Base-by-base conservation (phyloP, 768 basidiomycete genomes). In the Suillus clintonianus region DNA sequence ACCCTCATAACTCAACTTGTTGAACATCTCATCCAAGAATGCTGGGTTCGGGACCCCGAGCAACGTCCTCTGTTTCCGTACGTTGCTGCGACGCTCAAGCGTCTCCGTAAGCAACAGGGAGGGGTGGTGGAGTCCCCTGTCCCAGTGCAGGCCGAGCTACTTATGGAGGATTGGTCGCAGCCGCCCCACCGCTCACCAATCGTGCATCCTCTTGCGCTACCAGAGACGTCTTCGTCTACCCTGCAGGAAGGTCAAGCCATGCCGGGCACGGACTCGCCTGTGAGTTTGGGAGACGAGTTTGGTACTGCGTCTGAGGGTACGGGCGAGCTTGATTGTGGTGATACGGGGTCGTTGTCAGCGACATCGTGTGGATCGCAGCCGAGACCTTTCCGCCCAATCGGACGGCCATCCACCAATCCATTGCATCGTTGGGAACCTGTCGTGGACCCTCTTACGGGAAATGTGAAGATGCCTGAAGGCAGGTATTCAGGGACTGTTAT, bases 11-110 rank as follows among this genome's bases (percentile, higher is more conserved):
- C 73, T 54, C 73, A 73, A 3, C 68, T 78, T 2, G 71, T 71
- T 1, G 73, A 81, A 47, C 77, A 78, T 68, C 76, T 90, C 54
- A 75, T 93, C 27, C 74, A 76, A 13, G 47, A 69, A 4, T 89
- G 87, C 66, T 93, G 91, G 90, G 74, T 80, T 51, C 77, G 75
- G 2, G 79, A 85, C 58, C 85, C 89, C 1, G 67, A 70, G 8
- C 63, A 68, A n/a, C 82, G 91, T 0, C 85, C 86, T 4, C 64
- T 79, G 0, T 92, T 92, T 68, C 71, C 78, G 19, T 68, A 76
- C 32, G 77, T 90, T 32, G 82, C 83, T 2, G 65, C 70, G 7
- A 80, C 80, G 15, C 67, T 90, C 59, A 80, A 82, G 68, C 74
- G 70, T 34, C 69, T 88, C 37, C 79, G 84, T 54, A 79, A 75